Evolutionary conservation across 306 rosid genomes (phyloP), one percentile per base, ranked within the genome.

Genomic region (Corylus avellana): DNA sequence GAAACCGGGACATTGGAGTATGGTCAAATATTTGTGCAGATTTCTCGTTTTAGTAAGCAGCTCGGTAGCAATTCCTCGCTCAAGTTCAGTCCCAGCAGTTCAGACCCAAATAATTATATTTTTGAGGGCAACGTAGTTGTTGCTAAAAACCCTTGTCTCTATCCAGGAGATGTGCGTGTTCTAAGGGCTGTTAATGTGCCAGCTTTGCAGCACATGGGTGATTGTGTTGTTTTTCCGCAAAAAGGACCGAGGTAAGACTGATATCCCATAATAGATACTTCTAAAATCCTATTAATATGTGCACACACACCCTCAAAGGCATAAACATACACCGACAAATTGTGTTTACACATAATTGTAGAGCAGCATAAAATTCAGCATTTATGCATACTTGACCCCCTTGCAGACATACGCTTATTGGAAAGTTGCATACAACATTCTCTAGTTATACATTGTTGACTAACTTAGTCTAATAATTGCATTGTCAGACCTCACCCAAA

Each of bases 161-260:
- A 85, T 47, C 88, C 88, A 0, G 90, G 90, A 16, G 90, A 92
- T 83, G 86, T 92, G 72, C 97, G 97, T 76, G 92, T 92, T 89
- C 79, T 92, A 66, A 51, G 42, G 67, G 95, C 97, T 56, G 91
- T 92, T 61, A 3, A 89, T 85, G 93, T 89, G 78, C 72, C 82
- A 2, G 77, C 80, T 18, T 62, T 87, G 56, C 85, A 72, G 17
- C 91, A 87, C 48, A 80, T 85, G 83, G 78, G 78, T 4, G 82
- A 87, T 27, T 87, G 88, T 62, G 83, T 87, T 22, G 91, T 87
- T 71, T 87, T 87, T 71, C 91, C 91, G 0, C 80, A 80, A 4
- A 82, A 87, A 27, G 91, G 91, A 66, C 2, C 70, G 16, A 80
- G 88, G 88, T 87, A 77, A 62, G 46, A 18, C 32, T 35, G n/a